These are phyloP conservation scores for Neurospora tetrasperma DNA, from an alignment of 495 filamentous ascomycete genomes.

Conservation along the genomic window DNA sequence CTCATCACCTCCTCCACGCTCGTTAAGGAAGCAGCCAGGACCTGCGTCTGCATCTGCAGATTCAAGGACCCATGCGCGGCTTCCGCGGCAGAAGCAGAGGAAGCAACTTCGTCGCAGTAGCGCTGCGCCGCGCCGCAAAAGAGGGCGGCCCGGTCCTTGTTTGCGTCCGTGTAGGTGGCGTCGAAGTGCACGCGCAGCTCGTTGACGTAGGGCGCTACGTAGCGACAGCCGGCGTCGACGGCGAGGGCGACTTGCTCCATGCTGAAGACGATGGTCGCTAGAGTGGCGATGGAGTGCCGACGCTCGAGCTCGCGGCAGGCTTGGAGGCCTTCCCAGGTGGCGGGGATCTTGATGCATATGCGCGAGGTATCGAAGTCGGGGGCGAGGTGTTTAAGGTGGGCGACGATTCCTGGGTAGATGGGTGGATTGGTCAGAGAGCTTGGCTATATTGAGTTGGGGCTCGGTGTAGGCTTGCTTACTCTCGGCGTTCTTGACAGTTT, in stretches of 20 bases:
- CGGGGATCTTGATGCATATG: constrained; percentile 53
- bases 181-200: constrained; percentile 54
- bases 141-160: constrained; percentile 30
- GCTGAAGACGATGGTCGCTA: constrained; percentile 54
- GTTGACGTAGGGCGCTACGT: constrained; percentile 55
- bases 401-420: constrained; percentile 5
- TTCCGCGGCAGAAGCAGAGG: background rate
- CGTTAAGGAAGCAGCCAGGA: constrained; percentile 48
- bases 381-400: constrained; percentile 35
- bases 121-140: constrained; percentile 43
- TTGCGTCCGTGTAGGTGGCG: constrained; percentile 34
- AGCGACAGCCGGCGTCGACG: constrained; percentile 45
- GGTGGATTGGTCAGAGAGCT: background rate
- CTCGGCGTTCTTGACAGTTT: constrained; percentile 44
- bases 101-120: constrained; percentile 33
- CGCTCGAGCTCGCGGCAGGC: constrained; percentile 49
- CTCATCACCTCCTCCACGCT: constrained; percentile 45
- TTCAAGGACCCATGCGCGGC: background rate
- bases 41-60: constrained; percentile 33
- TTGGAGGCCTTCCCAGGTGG: constrained; percentile 54
- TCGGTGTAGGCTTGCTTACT: constrained; percentile 27
- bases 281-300: constrained; percentile 36
- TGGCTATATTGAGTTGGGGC: constrained; percentile 19
- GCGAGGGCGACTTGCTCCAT: constrained; percentile 48
- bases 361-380: constrained; percentile 37